Base-by-base conservation (phyloP, 768 basidiomycete species). In the Trametes cubensis region DNA sequence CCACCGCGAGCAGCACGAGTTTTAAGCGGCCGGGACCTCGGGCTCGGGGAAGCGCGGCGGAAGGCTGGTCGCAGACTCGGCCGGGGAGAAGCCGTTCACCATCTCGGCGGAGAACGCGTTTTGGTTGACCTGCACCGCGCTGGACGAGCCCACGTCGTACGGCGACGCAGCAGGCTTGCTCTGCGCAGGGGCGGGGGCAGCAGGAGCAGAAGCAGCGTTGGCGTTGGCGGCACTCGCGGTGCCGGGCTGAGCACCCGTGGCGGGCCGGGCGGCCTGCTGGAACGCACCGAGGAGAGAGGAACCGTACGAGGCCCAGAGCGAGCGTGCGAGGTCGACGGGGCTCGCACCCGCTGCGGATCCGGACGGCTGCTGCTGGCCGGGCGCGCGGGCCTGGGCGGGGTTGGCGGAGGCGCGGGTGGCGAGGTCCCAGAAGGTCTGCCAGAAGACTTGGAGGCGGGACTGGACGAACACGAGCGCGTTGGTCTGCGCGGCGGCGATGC, bases 381-480 rank as follows among this genome's bases (percentile, higher is more conserved):
- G 40, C 41, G 60, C 56, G 40, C 46, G 38, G 21, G 40, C 34
- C 50, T n/a, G 63, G 60, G 3, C 26, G 20, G 30, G 48, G 57
- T n/a, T 21, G 28, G 53, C 46, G 47, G 73, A 70, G 18, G 72
- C 66, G 60, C 81, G 81, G 69, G 79, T 84, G 57, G 83, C 63
- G 39, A 78, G 55, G 47, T 72, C 75, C 76, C 74, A 77, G 52
- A 83, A 57, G 34, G 80, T 64, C 55, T 85, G 80, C 77, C 83
- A 80, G 51, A 87, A 66, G 21, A 74, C 74, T 15, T 76, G 56
- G 54, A 87, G 57, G 65, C 82, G 84, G 13, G 80, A 67, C 71
- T 85, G 83, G 60, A 83, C 60, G 70, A 88, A 90, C n/a, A 74
- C 67, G 21, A 89, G 51, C 30, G 77, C 70, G 64, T 85, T 87